These are phyloP conservation scores for Hansenula sp. DNA, from an alignment of 1,139 yeast genomes.

Conservation along the genomic window DNA sequence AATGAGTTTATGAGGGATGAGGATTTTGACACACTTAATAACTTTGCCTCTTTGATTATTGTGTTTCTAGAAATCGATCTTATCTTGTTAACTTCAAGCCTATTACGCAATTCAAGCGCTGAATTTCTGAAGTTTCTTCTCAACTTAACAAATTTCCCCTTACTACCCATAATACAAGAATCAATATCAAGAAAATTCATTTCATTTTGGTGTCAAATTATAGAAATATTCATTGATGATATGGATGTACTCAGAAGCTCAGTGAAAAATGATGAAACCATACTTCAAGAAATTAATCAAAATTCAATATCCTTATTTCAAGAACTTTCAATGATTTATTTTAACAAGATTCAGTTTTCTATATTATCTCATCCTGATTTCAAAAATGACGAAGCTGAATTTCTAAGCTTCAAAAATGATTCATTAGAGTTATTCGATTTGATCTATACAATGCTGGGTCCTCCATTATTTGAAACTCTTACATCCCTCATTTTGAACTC, in stretches of 20 bases:
- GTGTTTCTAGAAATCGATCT: constrained; percentile 50
- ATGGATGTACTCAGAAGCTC: constrained; percentile 37
- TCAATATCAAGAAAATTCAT: constrained; percentile 61
- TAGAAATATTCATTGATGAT: constrained; percentile 59
- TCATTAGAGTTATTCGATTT: constrained; percentile 74
- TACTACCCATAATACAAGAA: constrained; percentile 65
- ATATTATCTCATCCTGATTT: constrained; percentile 17
- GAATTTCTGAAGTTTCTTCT: constrained; percentile 47
- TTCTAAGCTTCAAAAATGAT: constrained; percentile 63
- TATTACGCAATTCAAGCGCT: constrained; percentile 37
- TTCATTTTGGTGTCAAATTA: constrained; percentile 77
- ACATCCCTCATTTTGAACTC: constrained; percentile 36
- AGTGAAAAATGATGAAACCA: constrained; percentile 27
- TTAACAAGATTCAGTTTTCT: constrained; percentile 53
- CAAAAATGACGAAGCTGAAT: constrained; percentile 42
- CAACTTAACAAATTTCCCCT: constrained; percentile 56
- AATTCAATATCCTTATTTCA: constrained; percentile 38
- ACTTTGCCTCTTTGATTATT: constrained; percentile 48
- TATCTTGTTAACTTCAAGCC: constrained; percentile 42
- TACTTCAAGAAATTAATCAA: constrained; percentile 24
- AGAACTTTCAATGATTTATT: constrained; percentile 51
- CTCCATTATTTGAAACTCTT: constrained; percentile 49
- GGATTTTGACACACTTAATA: constrained; percentile 41
- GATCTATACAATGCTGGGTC: constrained; percentile 61
- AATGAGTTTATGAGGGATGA: constrained; percentile 35